phyloP scores from a whole-genome alignment of 78 protist species.

The Trichosphaerium sp. region DNA sequence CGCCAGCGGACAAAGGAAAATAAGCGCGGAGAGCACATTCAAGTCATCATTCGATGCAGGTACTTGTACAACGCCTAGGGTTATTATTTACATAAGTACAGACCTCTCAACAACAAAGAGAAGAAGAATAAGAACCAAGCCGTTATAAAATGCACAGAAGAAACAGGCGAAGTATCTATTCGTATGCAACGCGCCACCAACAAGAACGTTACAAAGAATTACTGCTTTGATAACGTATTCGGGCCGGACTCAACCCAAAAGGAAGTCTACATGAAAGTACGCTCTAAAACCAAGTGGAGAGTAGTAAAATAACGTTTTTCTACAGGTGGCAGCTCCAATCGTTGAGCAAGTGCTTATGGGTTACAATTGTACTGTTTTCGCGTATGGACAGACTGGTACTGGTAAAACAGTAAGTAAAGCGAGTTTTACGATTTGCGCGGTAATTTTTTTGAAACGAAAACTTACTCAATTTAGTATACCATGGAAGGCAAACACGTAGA shows the following conservation, averaged over 20 bases:
- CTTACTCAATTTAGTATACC: too few species aligned
- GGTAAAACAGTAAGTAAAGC: too few species aligned
- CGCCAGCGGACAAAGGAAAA: too few species aligned
- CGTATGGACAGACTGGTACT: conserved; percentile 57
- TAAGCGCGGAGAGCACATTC: too few species aligned
- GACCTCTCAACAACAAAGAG: background rate
- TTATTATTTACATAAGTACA: background rate
- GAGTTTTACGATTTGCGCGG: too few species aligned
- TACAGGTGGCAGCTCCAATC: background rate
- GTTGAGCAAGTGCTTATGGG: conserved; percentile 11
- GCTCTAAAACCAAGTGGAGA: background rate
- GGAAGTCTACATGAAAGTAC: background rate
- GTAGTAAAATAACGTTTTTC: background rate
- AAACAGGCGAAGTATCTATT: too few species aligned
- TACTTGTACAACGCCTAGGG: background rate
- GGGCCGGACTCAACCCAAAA: background rate
- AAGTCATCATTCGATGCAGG: background rate
- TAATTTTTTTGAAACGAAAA: too few species aligned
- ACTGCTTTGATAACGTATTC: conserved; percentile 3
- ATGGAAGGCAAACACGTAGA: conserved; percentile 67
- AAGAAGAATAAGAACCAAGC: background rate
- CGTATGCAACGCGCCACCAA: too few species aligned
- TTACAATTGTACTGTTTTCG: conserved; percentile 54
- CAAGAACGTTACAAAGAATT: conserved; percentile 1
- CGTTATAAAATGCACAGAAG: background rate